A percentile compares a stretch with the other conserved stretches of the same genome.
Conservation (phyloP, 129 eudicot genomes). For the Cynara cardunculus region DNA sequence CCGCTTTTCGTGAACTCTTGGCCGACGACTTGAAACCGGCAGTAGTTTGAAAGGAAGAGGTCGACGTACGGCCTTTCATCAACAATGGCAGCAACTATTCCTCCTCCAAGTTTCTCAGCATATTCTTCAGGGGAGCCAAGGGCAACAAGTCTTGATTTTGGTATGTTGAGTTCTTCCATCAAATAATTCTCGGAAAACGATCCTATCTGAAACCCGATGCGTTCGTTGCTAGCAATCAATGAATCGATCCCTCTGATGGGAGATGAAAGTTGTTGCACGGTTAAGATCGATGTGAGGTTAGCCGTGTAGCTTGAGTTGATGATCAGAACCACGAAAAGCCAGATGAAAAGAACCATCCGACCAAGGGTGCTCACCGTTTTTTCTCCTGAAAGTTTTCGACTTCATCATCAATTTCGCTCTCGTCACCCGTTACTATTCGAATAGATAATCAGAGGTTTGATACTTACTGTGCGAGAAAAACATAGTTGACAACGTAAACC, state of each 20-base stretch:
- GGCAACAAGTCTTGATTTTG: conserved; percentile 61
- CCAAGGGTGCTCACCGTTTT: conserved; percentile 87
- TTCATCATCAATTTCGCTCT: not conserved
- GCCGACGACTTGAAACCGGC: conserved; percentile 68
- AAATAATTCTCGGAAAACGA: conserved; percentile 78
- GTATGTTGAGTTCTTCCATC: conserved; percentile 66
- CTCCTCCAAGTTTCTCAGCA: conserved; percentile 57
- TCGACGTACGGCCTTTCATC: conserved; percentile 85
- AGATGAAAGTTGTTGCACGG: conserved; percentile 81
- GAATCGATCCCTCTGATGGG: conserved; percentile 77
- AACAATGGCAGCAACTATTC: conserved; percentile 76
- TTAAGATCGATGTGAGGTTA: conserved; percentile 88
- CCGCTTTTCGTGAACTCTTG: conserved; percentile 75
- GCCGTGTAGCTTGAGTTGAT: conserved; percentile 95
- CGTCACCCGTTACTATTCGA: not conserved
- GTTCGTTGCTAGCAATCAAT: conserved; percentile 46
- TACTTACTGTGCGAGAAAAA: conserved; percentile 88
- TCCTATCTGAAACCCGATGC: conserved; percentile 82
- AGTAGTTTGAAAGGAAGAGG: conserved; percentile 60
- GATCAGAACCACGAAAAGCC: conserved; percentile 87
- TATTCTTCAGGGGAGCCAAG: conserved; percentile 85
- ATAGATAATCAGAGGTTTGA: not conserved
- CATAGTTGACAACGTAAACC: conserved; percentile 95
- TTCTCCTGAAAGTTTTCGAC: conserved; percentile 66
- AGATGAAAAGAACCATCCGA: conserved; percentile 71